phyloP scores from a whole-genome alignment of 2,329 filamentous ascomycete genomes.

The Pseudogymnoascus sp. region DNA sequence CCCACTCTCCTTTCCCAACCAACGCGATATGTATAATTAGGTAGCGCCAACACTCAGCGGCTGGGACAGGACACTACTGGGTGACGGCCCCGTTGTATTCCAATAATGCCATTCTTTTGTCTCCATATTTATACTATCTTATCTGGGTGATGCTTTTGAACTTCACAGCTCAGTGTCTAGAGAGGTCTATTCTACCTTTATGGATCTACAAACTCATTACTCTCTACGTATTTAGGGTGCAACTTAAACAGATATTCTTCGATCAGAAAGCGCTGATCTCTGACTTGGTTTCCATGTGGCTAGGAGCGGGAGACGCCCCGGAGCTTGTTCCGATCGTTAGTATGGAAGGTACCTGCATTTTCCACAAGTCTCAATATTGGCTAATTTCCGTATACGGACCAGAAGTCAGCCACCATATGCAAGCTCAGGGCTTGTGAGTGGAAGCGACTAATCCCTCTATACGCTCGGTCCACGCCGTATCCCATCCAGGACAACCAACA shows the following conservation, averaged over 20 bases:
- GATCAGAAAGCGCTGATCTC: neutral
- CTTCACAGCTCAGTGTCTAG: neutral
- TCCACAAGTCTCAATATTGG: neutral
- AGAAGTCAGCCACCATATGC: neutral
- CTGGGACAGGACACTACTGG: neutral
- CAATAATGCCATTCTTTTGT: neutral
- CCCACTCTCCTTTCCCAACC: neutral
- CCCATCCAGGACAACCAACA: neutral
- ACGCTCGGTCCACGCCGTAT: constrained; percentile 5
- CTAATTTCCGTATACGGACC: constrained; percentile 1
- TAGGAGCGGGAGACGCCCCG: neutral
- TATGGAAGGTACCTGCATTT: constrained; percentile 1
- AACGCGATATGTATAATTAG: neutral
- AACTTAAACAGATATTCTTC: neutral
- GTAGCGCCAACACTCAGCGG: neutral
- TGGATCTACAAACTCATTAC: neutral
- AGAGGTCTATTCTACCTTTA: neutral
- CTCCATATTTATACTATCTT: neutral
- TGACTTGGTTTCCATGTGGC: constrained; percentile 7
- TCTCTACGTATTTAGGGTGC: neutral
- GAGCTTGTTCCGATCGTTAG: neutral
- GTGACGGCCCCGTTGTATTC: neutral
- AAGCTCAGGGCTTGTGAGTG: neutral
- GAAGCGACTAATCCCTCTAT: neutral
- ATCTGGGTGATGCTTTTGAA: neutral